Evolutionary conservation across 1,284 basidiomycete genomes (phyloP).

Genomic region (Ganoderma meredithae): DNA sequence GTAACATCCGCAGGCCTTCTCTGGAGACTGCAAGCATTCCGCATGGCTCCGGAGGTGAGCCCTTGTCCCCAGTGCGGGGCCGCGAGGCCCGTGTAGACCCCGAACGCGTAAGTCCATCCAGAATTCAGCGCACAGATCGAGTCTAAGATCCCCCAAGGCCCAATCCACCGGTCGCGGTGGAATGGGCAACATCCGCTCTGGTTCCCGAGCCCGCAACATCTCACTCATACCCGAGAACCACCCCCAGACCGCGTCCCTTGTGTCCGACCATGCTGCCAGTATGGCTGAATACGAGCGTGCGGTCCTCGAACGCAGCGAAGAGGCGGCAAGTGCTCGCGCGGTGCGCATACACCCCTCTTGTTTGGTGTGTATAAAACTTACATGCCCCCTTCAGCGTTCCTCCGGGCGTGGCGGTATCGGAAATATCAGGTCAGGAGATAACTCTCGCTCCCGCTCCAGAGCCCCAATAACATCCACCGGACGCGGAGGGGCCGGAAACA

Average conservation of each 20-base stretch:
- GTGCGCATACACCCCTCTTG: constrained; percentile 42
- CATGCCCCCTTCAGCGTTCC: constrained; percentile 52
- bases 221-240: constrained; percentile 32
- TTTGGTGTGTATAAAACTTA: not conserved
- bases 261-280: constrained; percentile 35
- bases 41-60: constrained; percentile 43
- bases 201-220: constrained; percentile 61
- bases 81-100: constrained; percentile 56
- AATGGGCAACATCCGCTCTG: constrained; percentile 79
- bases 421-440: constrained; percentile 54
- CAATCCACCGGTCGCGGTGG: constrained; percentile 79
- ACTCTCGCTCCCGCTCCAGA: constrained; percentile 45
- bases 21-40: constrained; percentile 46
- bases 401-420: constrained; percentile 67
- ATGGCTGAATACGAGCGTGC: constrained; percentile 51
- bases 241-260: constrained; percentile 44
- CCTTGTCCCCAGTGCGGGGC: constrained; percentile 54
- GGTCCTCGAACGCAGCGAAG: constrained; percentile 51
- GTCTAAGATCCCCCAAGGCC: constrained; percentile 47
- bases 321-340: constrained; percentile 40
- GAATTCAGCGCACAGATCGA: constrained; percentile 9
- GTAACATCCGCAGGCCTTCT: constrained; percentile 65
- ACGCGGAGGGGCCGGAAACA: constrained; percentile 75
- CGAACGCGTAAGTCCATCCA: constrained; percentile 40
- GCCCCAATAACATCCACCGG: constrained; percentile 56